A percentile compares a stretch with the other conserved stretches of the same genome.
phyloP scores from a whole-genome alignment of 495 filamentous ascomycete species.

The Clavariopsis aquatica region DNA sequence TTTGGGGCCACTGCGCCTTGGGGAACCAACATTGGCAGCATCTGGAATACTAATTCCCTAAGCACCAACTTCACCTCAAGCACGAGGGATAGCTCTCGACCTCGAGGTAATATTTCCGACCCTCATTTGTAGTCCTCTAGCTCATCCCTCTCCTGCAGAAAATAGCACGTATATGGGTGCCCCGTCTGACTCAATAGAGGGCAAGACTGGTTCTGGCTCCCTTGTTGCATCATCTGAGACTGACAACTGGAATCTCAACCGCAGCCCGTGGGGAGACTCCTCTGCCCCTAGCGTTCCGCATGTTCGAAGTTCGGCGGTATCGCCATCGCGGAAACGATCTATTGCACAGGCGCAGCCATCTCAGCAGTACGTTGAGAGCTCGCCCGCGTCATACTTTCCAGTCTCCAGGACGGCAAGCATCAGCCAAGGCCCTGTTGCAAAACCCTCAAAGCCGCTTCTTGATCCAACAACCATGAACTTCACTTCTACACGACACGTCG shows the following conservation, averaged over 20 bases:
- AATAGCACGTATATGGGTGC: slow-evolving; percentile 24
- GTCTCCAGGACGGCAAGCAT: slow-evolving; percentile 9
- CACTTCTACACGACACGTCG: slow-evolving; percentile 17
- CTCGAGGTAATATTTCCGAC: slow-evolving; percentile 47
- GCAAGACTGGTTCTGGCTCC: slow-evolving; percentile 65
- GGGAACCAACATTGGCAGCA: slow-evolving; percentile 59
- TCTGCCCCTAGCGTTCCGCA: slow-evolving; percentile 48
- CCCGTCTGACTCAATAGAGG: slow-evolving; percentile 49
- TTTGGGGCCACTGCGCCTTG: slow-evolving; percentile 55
- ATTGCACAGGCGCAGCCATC: slow-evolving; percentile 45
- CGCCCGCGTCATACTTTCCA: slow-evolving; percentile 22
- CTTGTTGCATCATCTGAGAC: slow-evolving; percentile 65
- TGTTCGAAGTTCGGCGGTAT: slow-evolving; percentile 52
- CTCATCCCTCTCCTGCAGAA: slow-evolving; percentile 18
- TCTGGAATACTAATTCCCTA: slow-evolving; percentile 62
- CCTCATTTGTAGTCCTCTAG: not conserved
- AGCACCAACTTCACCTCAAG: slow-evolving; percentile 50
- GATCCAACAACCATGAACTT: slow-evolving; percentile 34
- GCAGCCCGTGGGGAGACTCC: slow-evolving; percentile 59
- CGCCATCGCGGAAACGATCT: slow-evolving; percentile 52
- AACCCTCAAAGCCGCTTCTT: slow-evolving; percentile 30
- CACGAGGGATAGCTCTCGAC: slow-evolving; percentile 45
- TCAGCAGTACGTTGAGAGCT: slow-evolving; percentile 30
- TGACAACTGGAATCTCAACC: slow-evolving; percentile 57
- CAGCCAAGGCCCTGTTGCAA: slow-evolving; percentile 22